A percentile compares a stretch with the other conserved stretches of the same genome.
Evolutionary conservation across 148 eudicot genomes (phyloP).

Genomic region (Camellia sinensis): DNA sequence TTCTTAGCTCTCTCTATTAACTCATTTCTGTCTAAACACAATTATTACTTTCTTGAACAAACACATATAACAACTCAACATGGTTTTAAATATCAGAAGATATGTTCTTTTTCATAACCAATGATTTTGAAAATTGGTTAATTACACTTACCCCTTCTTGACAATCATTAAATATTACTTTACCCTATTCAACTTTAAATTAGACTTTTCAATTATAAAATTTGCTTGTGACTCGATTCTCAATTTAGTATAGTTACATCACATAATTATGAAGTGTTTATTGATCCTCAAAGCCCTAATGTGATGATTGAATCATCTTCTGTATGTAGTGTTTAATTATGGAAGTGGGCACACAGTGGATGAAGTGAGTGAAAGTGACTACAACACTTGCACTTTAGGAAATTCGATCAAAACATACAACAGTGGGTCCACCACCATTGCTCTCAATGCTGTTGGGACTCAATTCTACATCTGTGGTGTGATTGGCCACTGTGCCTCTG

Average conservation of each 20-base stretch:
- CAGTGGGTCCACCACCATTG: slow-evolving; percentile 57
- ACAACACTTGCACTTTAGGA: slow-evolving; percentile 51
- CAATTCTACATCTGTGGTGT: slow-evolving; percentile 75
- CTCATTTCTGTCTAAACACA: background rate
- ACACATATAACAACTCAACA: too few relatives aligned
- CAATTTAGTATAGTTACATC: too few relatives aligned
- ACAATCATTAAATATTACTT: too few relatives aligned
- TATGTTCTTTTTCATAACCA: too few relatives aligned
- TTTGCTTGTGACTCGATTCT: too few relatives aligned
- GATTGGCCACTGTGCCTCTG: slow-evolving; percentile 65
- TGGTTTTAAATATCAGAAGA: too few relatives aligned
- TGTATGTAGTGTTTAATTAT: slow-evolving; percentile 62
- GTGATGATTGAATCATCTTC: background rate
- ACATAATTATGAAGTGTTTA: background rate
- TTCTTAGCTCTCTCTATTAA: background rate
- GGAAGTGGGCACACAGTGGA: slow-evolving; percentile 70
- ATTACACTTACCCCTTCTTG: too few relatives aligned
- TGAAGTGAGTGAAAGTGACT: slow-evolving; percentile 67
- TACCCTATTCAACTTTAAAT: too few relatives aligned
- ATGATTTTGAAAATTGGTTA: too few relatives aligned
- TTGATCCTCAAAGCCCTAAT: too few relatives aligned
- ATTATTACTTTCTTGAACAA: background rate
- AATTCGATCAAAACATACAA: slow-evolving; percentile 62
- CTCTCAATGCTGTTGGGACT: slow-evolving; percentile 64
- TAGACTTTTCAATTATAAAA: too few relatives aligned